A percentile compares a stretch with the other conserved stretches of the same genome.
These are phyloP conservation scores for Amylocystis lapponica DNA, from an alignment of 768 basidiomycete genomes.

Conservation along the genomic window DNA sequence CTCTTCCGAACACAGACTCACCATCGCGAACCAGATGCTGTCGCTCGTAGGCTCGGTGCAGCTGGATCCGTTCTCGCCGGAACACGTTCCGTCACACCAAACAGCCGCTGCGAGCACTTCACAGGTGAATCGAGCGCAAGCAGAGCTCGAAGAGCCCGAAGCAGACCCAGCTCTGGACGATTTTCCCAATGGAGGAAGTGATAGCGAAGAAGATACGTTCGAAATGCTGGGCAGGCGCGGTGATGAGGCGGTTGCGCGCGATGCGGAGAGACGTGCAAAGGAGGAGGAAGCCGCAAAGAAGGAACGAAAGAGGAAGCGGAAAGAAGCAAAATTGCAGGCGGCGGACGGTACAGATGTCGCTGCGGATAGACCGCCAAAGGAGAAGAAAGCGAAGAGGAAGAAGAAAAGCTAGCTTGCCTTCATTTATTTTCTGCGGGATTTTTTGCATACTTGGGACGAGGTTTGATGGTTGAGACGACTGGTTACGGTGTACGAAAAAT, in stretches of 20 bases:
- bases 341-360: slow-evolving; percentile 11
- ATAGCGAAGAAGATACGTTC: slow-evolving; percentile 28
- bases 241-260: slow-evolving; percentile 21
- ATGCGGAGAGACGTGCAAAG: slow-evolving; percentile 15
- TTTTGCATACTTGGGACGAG: background rate
- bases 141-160: slow-evolving; percentile 2
- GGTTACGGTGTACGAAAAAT: too few relatives aligned
- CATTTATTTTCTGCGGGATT: background rate
- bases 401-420: slow-evolving; percentile 13
- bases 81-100: slow-evolving; percentile 37
- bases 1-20: slow-evolving; percentile 47
- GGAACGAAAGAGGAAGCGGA: slow-evolving; percentile 25
- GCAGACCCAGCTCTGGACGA: slow-evolving; percentile 16
- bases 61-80: slow-evolving; percentile 63
- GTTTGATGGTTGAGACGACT: too few relatives aligned
- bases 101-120: slow-evolving; percentile 12
- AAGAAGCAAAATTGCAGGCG: slow-evolving; percentile 15
- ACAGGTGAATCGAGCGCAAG: slow-evolving; percentile 18
- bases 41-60: slow-evolving; percentile 84
- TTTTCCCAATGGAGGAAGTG: slow-evolving; percentile 19
- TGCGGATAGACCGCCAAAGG: slow-evolving; percentile 11
- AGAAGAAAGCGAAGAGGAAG: slow-evolving; percentile 28
- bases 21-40: slow-evolving; percentile 90
- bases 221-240: slow-evolving; percentile 24
- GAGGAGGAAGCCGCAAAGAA: slow-evolving; percentile 23